Conservation (phyloP, 2,329 filamentous ascomycete species). For the Sporothrix inflata region DNA sequence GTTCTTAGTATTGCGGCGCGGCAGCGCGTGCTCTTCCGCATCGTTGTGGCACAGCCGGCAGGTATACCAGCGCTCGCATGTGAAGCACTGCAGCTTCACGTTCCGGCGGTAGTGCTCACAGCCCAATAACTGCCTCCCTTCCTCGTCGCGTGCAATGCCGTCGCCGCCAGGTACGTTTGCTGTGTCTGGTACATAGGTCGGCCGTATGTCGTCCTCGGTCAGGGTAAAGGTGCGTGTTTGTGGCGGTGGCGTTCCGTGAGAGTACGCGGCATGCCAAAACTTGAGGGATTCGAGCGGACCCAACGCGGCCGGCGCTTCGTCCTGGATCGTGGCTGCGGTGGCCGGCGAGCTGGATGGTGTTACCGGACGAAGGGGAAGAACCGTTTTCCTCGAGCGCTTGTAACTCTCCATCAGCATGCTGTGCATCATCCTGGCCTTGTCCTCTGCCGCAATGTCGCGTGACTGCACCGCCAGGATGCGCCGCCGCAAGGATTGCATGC, state of each 20-base stretch:
- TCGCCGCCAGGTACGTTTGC: slow-evolving; percentile 42
- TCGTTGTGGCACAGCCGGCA: slow-evolving; percentile 94
- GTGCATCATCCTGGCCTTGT: slow-evolving; percentile 76
- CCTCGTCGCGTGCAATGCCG: slow-evolving; percentile 44
- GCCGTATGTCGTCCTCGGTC: slow-evolving; percentile 64
- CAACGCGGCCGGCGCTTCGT: slow-evolving; percentile 48
- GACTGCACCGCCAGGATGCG: slow-evolving; percentile 72
- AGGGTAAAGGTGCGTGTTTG: slow-evolving; percentile 52
- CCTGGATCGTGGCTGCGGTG: slow-evolving; percentile 31
- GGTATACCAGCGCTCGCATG: slow-evolving; percentile 89
- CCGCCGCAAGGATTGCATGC: slow-evolving; percentile 68
- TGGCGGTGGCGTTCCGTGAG: slow-evolving; percentile 42
- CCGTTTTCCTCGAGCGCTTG: slow-evolving; percentile 46
- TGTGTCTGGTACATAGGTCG: slow-evolving; percentile 62
- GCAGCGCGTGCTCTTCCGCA: slow-evolving; percentile 75
- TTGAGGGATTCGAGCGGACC: slow-evolving; percentile 58
- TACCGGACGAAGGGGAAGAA: slow-evolving; percentile 35
- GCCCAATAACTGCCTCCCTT: slow-evolving; percentile 58
- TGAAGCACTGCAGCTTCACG: slow-evolving; percentile 91
- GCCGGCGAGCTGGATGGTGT: slow-evolving; percentile 35
- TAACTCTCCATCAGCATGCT: slow-evolving; percentile 71
- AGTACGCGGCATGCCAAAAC: slow-evolving; percentile 56
- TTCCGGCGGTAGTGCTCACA: slow-evolving; percentile 95
- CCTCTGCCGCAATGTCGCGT: slow-evolving; percentile 57
- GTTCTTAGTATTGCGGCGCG: slow-evolving; percentile 82